A percentile compares a stretch with the other conserved stretches of the same genome.
phyloP scores from a whole-genome alignment of 257 asterid species.

The Mentha longifolia region DNA sequence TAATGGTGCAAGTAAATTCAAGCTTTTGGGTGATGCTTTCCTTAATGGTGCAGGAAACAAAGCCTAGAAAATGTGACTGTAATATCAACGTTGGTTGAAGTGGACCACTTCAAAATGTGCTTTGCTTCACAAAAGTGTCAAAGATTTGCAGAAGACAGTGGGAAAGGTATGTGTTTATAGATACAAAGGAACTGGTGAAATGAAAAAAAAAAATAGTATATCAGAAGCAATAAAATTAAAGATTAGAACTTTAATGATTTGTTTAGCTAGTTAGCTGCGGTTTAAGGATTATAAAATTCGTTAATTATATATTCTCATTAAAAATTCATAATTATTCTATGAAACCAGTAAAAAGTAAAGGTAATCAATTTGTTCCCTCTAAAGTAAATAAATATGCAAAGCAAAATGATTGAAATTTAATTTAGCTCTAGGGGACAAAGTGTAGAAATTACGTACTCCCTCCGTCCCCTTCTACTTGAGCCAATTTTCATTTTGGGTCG shows the following conservation, averaged over 20 bases:
- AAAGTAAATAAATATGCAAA: no score
- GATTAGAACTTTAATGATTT: neutral
- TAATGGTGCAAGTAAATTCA: neutral
- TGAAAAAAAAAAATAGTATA: slow-evolving; percentile 17
- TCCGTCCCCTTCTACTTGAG: no score
- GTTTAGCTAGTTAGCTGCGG: neutral
- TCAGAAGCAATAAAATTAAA: neutral
- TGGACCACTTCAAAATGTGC: slow-evolving; percentile 42
- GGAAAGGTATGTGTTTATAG: slow-evolving; percentile 19
- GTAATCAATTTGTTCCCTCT: neutral
- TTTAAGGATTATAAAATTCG: neutral
- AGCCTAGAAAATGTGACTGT: neutral
- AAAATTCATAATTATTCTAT: neutral
- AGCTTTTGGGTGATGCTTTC: slow-evolving; percentile 13
- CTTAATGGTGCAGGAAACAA: slow-evolving; percentile 17
- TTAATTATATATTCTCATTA: neutral
- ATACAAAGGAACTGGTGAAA: slow-evolving; percentile 14
- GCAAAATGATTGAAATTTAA: neutral
- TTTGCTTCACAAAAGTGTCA: slow-evolving; percentile 38
- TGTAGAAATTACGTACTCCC: no score
- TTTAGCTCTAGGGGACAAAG: no score
- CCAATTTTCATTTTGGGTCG: no score
- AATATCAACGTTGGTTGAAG: slow-evolving; percentile 37
- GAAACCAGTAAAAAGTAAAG: neutral
- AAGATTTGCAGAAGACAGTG: slow-evolving; percentile 29